phyloP scores from a whole-genome alignment of 106 monocot species.

The Narthecium ossifragum region DNA sequence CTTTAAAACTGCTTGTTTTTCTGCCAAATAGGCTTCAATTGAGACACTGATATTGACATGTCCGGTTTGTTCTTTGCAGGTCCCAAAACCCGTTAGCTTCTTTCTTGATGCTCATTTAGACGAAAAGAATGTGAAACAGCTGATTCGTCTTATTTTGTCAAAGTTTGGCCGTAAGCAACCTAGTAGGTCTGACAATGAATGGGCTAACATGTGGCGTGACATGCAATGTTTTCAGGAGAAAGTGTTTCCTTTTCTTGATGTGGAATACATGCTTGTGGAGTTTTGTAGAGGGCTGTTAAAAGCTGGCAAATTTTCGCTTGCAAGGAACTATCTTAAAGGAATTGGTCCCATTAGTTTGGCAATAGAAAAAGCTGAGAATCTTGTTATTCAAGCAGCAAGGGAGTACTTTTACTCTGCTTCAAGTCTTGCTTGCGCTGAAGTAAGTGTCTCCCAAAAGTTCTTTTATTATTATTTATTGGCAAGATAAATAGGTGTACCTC shows the following conservation, averaged over 20 bases:
- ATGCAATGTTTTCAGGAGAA: conserved; percentile 79
- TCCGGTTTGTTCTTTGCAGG: conserved; percentile 50
- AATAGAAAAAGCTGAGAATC: conserved; percentile 73
- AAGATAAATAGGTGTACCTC: no score
- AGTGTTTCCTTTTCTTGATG: conserved; percentile 86
- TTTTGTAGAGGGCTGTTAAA: conserved; percentile 88
- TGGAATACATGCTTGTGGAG: conserved; percentile 78
- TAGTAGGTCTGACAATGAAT: conserved; percentile 70
- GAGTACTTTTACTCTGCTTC: conserved; percentile 98
- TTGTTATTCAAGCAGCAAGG: conserved; percentile 86
- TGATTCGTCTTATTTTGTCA: conserved; percentile 82
- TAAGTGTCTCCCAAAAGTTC: conserved; percentile 18
- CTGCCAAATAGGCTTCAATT: no score
- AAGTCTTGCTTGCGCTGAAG: conserved; percentile 69
- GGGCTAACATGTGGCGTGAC: conserved; percentile 89
- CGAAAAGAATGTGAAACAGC: conserved; percentile 81
- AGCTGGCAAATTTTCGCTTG: conserved; percentile 91
- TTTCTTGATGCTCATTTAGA: conserved; percentile 57
- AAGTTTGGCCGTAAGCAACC: conserved; percentile 87
- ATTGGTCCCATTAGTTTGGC: conserved; percentile 42
- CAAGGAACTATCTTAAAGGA: conserved; percentile 91
- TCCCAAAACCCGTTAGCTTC: conserved; percentile 84
- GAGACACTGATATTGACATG: no score
- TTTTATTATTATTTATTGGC: no score
- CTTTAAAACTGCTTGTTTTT: no score